Evolutionary conservation across 768 basidiomycete species (phyloP), one percentile per base, ranked within the genome.

Genomic region (Lentinula edodes): DNA sequence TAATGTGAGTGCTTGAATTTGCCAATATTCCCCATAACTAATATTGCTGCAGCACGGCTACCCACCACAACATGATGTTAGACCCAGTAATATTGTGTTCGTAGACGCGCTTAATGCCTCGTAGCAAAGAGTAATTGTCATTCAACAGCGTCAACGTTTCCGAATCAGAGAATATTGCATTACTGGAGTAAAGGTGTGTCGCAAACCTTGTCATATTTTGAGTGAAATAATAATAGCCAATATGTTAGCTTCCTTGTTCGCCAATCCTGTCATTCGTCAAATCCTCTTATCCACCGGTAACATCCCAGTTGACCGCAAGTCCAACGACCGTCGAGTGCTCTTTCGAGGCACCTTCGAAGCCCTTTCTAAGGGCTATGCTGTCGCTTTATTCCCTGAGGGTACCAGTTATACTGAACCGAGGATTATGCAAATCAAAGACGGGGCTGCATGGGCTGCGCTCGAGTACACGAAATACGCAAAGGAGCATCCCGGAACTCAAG

Each of bases 1-100:
- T 98, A 66, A 88, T 95, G 93, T 95, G 77, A 72, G 51, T 52
- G 10, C 45, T 46, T 46, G 89, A 84, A 46, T 63, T 52, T 15
- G 38, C 38, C n/a, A n/a, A 18, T 18, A 15, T 54, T 12, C 32
- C 32, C 53, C 13, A 7, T 28, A 18, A 18, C 13, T 52, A 9
- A 35, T 69, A 56, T 61, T 61, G 64, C 60, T 63, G 52, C 70
- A 93, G 91, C 42, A 84, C 89, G 2, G 89, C 88, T 46, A 92
- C 91, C 3, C 95, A 97, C 70, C 90, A 94, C 68, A 98, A 97
- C 72, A 96, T 95, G 94, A 94, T 93, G 81, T 81, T 96, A 38
- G 93, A 95, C 75, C 91, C 91, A 23, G 85, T 85, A 41, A 75
- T 91, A 60, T 78, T 95, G 18, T 93, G 91, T 94, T 71, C 72